Evolutionary conservation across 345 rosid species (phyloP).

Genomic region (Sonneratia alba): DNA sequence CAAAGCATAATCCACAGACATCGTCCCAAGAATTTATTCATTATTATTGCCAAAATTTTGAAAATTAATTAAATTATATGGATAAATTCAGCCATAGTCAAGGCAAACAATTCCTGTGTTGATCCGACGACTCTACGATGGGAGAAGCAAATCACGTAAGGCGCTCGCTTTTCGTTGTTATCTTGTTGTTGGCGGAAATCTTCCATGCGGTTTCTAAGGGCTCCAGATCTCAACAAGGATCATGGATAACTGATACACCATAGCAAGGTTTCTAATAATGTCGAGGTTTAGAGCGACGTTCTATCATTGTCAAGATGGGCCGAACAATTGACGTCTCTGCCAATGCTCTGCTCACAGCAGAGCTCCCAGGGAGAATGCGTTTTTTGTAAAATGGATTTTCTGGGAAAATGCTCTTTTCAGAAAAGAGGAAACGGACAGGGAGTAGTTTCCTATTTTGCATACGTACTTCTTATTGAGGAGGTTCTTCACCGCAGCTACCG

Average conservation of each 20-base stretch:
- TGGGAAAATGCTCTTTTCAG: neutral
- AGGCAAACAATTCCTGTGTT: neutral
- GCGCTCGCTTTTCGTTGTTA: neutral
- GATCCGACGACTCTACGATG: neutral
- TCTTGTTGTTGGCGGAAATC: neutral
- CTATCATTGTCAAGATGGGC: neutral
- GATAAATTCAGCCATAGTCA: neutral
- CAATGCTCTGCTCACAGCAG: neutral
- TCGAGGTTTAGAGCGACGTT: neutral
- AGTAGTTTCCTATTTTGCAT: neutral
- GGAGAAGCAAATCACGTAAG: neutral
- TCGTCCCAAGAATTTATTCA: neutral
- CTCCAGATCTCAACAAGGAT: neutral
- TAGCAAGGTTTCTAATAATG: neutral
- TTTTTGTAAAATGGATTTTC: slow-evolving; percentile 1
- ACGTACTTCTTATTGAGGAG: slow-evolving; percentile 85
- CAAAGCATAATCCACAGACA: neutral
- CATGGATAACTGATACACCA: neutral
- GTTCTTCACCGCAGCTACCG: slow-evolving; percentile 83
- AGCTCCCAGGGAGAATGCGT: neutral
- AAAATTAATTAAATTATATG: neutral
- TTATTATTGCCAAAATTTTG: neutral
- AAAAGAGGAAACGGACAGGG: neutral
- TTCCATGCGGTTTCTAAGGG: neutral
- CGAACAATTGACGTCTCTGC: neutral